Percentiles rank a stretch among this genome's conserved stretches.
Evolutionary conservation across 495 filamentous ascomycete genomes (phyloP).

Genomic region (Xylaria venustula): DNA sequence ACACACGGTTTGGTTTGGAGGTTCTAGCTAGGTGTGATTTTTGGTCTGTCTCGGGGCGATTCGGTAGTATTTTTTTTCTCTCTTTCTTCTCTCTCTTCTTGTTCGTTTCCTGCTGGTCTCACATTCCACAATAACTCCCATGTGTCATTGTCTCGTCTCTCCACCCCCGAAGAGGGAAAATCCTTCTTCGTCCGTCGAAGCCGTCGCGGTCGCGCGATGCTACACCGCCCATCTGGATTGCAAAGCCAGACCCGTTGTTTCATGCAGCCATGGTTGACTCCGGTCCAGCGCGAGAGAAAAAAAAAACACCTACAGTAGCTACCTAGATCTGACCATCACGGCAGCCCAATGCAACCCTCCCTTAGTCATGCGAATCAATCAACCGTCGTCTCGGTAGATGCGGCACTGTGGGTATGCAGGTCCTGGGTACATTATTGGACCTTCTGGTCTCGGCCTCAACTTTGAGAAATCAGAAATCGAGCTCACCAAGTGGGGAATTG

Average conservation of each 20-base stretch:
- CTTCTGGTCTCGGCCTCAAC: background rate
- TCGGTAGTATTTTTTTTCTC: too few species aligned
- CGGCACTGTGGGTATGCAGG: background rate
- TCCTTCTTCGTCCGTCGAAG: background rate
- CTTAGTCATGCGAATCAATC: slow-evolving; percentile 3
- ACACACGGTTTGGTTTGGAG: too few species aligned
- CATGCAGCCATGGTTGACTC: slow-evolving; percentile 13
- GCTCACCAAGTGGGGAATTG: background rate
- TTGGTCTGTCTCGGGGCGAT: too few species aligned
- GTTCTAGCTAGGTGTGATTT: too few species aligned
- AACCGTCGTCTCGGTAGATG: background rate
- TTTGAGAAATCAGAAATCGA: background rate
- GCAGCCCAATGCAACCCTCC: slow-evolving; percentile 15
- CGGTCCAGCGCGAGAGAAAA: slow-evolving; percentile 12
- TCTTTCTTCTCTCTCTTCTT: too few species aligned
- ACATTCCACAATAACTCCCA: too few species aligned
- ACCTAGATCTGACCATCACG: slow-evolving; percentile 6
- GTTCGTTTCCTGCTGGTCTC: too few species aligned
- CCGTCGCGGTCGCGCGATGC: slow-evolving; percentile 7
- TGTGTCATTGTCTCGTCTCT: too few species aligned
- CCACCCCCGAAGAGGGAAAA: too few species aligned
- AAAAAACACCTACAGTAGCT: slow-evolving; percentile 7
- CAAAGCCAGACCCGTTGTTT: slow-evolving; percentile 10
- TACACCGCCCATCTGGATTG: slow-evolving; percentile 17
- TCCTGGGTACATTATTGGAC: background rate